Conservation (phyloP, 73 alveolate genomes). For the Paramecium octaurelia region DNA sequence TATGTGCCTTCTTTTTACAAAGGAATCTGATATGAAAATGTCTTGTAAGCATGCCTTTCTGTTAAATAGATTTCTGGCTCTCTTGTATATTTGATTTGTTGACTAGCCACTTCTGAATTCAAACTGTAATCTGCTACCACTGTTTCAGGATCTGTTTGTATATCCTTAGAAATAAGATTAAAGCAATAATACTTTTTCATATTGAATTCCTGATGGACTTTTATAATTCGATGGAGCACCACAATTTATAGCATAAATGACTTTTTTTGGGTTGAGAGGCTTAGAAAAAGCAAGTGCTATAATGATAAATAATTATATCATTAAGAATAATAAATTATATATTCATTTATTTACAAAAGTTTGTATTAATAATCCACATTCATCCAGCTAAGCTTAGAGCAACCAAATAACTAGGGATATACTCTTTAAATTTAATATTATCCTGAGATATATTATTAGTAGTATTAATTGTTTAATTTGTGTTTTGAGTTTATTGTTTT, state of each 20-base stretch:
- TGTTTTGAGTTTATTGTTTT: not conserved
- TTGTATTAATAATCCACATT: not conserved
- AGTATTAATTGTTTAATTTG: not conserved
- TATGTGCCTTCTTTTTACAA: conserved; percentile 69
- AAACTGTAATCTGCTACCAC: conserved; percentile 52
- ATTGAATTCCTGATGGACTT: conserved; percentile 31
- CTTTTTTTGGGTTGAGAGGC: conserved; percentile 63
- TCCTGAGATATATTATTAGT: not conserved
- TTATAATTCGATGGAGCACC: conserved; percentile 60
- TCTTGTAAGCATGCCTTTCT: conserved; percentile 71
- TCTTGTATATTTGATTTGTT: conserved; percentile 67
- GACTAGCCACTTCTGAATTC: conserved; percentile 46
- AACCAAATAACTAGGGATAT: not conserved
- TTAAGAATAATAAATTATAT: not conserved
- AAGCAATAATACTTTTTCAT: conserved; percentile 23
- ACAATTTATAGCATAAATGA: conserved; percentile 64
- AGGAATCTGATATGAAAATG: conserved; percentile 67
- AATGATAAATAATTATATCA: not conserved
- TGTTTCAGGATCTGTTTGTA: conserved; percentile 52
- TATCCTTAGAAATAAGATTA: conserved; percentile 25
- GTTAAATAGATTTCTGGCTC: conserved; percentile 75
- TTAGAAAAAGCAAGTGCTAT: not conserved
- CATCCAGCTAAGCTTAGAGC: conserved; percentile 33
- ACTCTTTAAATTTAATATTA: not conserved
- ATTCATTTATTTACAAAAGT: not conserved